phyloP scores from a whole-genome alignment of 2,329 filamentous ascomycete species.

The Aureobasidium namibiae region DNA sequence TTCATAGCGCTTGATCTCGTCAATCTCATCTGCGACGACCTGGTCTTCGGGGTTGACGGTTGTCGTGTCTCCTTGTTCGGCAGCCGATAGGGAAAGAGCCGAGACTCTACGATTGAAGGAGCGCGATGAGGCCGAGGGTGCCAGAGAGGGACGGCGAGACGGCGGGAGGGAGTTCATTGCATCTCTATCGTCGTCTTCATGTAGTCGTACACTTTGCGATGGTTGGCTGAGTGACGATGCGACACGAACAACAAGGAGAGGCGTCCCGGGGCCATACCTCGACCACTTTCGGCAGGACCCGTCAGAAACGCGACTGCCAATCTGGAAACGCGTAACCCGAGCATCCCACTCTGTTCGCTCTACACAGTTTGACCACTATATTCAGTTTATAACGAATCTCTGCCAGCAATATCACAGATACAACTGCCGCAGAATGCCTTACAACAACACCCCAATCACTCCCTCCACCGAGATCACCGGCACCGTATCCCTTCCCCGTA shows the following conservation, averaged over 20 bases:
- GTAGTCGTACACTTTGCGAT: neutral
- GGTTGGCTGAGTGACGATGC: no score
- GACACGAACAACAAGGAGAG: neutral
- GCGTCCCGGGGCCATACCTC: neutral
- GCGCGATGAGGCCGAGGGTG: slow-evolving; percentile 35
- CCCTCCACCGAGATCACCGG: slow-evolving; percentile 76
- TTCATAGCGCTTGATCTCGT: slow-evolving; percentile 94
- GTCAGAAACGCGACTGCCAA: slow-evolving; percentile 3
- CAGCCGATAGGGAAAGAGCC: slow-evolving; percentile 56
- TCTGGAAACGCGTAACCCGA: neutral
- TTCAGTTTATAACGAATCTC: no score
- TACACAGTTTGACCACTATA: no score
- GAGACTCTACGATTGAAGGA: slow-evolving; percentile 60
- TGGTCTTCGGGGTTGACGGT: slow-evolving; percentile 51
- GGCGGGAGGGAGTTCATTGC: slow-evolving; percentile 5
- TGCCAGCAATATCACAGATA: neutral
- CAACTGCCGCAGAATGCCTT: slow-evolving; percentile 58
- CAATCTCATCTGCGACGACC: slow-evolving; percentile 87
- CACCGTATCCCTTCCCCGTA: slow-evolving; percentile 76
- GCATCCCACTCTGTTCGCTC: no score
- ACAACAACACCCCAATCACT: slow-evolving; percentile 78
- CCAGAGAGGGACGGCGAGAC: slow-evolving; percentile 39
- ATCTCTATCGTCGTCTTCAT: neutral
- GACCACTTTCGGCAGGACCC: slow-evolving; percentile 5
- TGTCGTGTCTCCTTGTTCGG: slow-evolving; percentile 52